Percentiles rank a stretch among this genome's conserved stretches.
Conservation (phyloP, 352 stramenopile genomes). For the Stephanocyclus meneghinianus region DNA sequence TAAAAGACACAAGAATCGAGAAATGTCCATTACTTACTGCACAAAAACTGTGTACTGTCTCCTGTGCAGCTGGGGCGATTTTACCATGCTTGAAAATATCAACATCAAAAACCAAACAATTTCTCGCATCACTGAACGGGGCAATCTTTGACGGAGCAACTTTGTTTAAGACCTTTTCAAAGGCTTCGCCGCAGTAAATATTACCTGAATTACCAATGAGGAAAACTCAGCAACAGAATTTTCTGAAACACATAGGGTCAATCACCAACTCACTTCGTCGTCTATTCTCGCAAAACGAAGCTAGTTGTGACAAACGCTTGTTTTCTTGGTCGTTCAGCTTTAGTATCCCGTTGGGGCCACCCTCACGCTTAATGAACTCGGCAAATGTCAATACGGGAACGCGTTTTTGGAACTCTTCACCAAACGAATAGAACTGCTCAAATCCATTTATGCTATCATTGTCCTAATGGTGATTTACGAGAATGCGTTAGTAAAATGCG, state of each 20-base stretch:
- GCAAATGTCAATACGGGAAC: constrained; percentile 84
- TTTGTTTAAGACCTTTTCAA: constrained; percentile 38
- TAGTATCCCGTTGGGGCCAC: constrained; percentile 51
- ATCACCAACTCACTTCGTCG: constrained; percentile 50
- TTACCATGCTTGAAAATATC: constrained; percentile 46
- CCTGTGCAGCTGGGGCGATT: constrained; percentile 15
- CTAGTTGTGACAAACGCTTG: constrained; percentile 24
- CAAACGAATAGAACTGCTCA: constrained; percentile 82
- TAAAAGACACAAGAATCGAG: constrained; percentile 38
- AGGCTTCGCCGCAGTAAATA: constrained; percentile 58
- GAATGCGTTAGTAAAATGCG: neutral
- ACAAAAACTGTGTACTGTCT: constrained; percentile 59
- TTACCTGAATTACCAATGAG: constrained; percentile 28
- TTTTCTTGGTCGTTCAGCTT: constrained; percentile 65
- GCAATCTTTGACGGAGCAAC: constrained; percentile 38
- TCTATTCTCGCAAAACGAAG: constrained; percentile 59
- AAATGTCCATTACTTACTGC: constrained; percentile 44
- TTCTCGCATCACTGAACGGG: constrained; percentile 24
- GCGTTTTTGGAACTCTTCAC: constrained; percentile 65
- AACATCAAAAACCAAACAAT: constrained; percentile 78
- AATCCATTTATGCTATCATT: constrained; percentile 54
- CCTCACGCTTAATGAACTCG: constrained; percentile 84
- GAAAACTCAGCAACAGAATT: neutral
- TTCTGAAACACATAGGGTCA: neutral
- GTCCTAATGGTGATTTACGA: constrained; percentile 3